Evolutionary conservation across 192 early-diverging fungal species (phyloP).

Genomic region (Coemansia sp.): DNA sequence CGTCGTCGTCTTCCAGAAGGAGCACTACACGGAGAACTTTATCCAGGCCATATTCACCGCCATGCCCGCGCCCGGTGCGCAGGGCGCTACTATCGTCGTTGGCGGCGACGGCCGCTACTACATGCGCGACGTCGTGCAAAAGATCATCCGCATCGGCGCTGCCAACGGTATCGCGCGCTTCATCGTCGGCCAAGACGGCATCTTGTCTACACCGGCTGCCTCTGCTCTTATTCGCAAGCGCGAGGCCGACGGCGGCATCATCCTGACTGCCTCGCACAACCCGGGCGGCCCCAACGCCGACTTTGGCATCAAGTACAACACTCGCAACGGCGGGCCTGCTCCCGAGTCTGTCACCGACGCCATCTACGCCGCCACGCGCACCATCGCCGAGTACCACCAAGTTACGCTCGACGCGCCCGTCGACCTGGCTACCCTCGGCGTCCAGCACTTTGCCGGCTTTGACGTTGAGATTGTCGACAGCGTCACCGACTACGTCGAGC

Average conservation of each 20-base stretch:
- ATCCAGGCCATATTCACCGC: constrained; percentile 86
- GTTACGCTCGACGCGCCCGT: constrained; percentile 55
- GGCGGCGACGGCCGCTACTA: constrained; percentile 98
- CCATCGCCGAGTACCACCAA: constrained; percentile 68
- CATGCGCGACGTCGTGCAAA: constrained; percentile 79
- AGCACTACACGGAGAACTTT: constrained; percentile 96
- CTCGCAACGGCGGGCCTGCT: constrained; percentile 94
- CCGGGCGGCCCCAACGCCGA: constrained; percentile 97
- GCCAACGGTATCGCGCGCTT: constrained; percentile 85
- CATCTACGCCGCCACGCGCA: constrained; percentile 84
- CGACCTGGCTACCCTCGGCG: constrained; percentile 74
- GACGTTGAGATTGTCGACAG: constrained; percentile 88
- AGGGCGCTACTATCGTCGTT: constrained; percentile 83
- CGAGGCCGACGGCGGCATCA: constrained; percentile 88
- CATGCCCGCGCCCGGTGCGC: constrained; percentile 75
- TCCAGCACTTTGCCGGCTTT: constrained; percentile 60
- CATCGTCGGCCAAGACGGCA: constrained; percentile 90
- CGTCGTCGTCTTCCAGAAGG: constrained; percentile 94
- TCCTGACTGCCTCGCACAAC: constrained; percentile 99
- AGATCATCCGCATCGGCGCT: constrained; percentile 84
- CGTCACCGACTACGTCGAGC: constrained; percentile 82
- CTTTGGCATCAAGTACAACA: constrained; percentile 99
- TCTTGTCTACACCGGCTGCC: constrained; percentile 93
- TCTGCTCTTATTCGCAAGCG: constrained; percentile 90
- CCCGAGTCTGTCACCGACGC: constrained; percentile 93